These are phyloP conservation scores for Globisporangium carolinianum DNA, from an alignment of 352 stramenopile species.

Conservation along the genomic window DNA sequence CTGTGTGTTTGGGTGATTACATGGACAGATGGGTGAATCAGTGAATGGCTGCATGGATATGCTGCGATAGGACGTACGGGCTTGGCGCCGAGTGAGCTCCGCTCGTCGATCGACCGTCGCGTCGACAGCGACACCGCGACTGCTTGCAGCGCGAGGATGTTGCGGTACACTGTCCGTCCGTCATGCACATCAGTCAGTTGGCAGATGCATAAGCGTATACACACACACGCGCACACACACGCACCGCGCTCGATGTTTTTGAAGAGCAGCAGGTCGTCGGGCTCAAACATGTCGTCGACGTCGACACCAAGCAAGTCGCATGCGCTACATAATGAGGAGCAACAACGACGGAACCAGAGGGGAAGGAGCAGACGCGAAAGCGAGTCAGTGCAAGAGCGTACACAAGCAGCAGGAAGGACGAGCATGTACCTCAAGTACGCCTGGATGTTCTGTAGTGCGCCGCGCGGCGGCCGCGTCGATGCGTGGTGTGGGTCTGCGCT, in stretches of 20 bases:
- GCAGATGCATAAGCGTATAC: neutral
- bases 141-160: conserved; percentile 67
- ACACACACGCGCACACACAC: neutral
- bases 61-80: conserved; percentile 7
- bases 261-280: conserved; percentile 57
- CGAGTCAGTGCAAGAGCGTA: neutral
- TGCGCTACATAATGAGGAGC: conserved; percentile 23
- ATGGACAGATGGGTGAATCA: no score
- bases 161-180: conserved; percentile 53
- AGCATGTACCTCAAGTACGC: conserved; percentile 58
- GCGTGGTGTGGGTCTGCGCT: neutral
- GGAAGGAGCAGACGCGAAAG: neutral
- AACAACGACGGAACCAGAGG: neutral
- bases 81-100: conserved; percentile 44
- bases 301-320: conserved; percentile 62
- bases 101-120: conserved; percentile 73
- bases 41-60: neutral
- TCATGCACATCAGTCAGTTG: neutral
- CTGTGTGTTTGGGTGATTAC: conserved; percentile 5
- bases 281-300: conserved; percentile 54
- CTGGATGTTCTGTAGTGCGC: conserved; percentile 37
- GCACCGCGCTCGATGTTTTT: conserved; percentile 66
- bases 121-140: conserved; percentile 70
- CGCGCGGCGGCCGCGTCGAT: conserved; percentile 1
- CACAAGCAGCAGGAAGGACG: neutral